Conservation (phyloP, 1,284 basidiomycete genomes). For the Termitomyces sp. region DNA sequence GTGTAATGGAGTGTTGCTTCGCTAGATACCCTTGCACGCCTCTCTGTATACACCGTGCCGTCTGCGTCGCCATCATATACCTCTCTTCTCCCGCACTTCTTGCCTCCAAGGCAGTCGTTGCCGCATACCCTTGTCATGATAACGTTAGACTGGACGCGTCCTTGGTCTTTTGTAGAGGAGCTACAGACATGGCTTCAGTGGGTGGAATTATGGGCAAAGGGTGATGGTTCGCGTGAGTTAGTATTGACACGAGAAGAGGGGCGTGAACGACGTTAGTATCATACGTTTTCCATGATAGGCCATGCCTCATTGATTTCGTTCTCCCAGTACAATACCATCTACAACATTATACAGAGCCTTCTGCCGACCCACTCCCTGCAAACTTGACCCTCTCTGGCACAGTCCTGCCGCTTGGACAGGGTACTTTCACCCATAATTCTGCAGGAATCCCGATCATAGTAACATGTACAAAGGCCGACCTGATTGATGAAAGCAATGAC, state of each 20-base stretch:
- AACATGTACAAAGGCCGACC: constrained; percentile 87
- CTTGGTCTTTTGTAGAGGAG: constrained; percentile 89
- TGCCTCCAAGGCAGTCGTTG: constrained; percentile 66
- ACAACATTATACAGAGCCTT: constrained; percentile 86
- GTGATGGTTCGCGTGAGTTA: constrained; percentile 62
- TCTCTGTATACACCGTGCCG: constrained; percentile 88
- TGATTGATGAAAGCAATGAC: constrained; percentile 78
- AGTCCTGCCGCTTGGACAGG: constrained; percentile 73
- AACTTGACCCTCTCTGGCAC: constrained; percentile 53
- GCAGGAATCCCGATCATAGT: constrained; percentile 87
- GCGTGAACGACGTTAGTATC: constrained; percentile 65
- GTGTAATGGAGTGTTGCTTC: constrained; percentile 9
- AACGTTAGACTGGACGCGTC: constrained; percentile 92
- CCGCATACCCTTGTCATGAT: constrained; percentile 83
- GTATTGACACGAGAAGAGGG: constrained; percentile 73
- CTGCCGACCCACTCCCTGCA: constrained; percentile 54
- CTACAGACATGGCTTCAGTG: constrained; percentile 81
- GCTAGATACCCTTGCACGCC: constrained; percentile 76
- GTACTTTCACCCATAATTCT: constrained; percentile 76
- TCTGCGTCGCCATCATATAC: constrained; percentile 73
- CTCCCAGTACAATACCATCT: constrained; percentile 77
- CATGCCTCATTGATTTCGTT: constrained; percentile 6
- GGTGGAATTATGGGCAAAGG: constrained; percentile 78
- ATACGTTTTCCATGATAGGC: neutral
- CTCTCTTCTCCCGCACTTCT: constrained; percentile 76